Evolutionary conservation across 495 filamentous ascomycete genomes (phyloP), one percentile per base, ranked within the genome.

Genomic region (Penicillium lividum): DNA sequence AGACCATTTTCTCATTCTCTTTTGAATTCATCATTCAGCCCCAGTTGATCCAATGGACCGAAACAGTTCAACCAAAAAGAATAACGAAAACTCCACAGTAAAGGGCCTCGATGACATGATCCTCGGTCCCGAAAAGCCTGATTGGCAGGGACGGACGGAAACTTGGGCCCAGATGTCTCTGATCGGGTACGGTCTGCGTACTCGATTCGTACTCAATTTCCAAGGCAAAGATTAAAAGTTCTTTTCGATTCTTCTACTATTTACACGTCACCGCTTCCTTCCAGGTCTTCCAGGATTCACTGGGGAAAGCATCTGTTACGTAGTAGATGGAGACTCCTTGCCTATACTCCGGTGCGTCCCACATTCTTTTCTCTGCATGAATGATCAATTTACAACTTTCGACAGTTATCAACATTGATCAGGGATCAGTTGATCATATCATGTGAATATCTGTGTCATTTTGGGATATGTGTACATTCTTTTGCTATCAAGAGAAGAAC

Each of bases 71-170:
- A 28, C 28, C 27, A n/a, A 27, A 31, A 36, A 25, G 13, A 25
- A 43, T 13, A 5, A 53, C 29, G 9, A 29, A 42, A 9, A 30
- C 11, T 13, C 45, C 45, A 29, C 45, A 47, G 9, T 27, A 40
- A 29, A 43, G n/a, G 51, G 51, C 9, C 33, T 53, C 38, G 27
- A 53, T 53, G 51, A 53, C 51, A 53, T 53, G 51, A 53, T 53
- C 51, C 22, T 53, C 51, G 22, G 33, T 25, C 2, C 13, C 34
- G 28, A 4, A 28, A 18, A 27, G 34, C 28, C 34, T 53, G 51
- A 53, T 53, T 53, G 51, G 51, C 6, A 42, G 34, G 44, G 15
- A 49, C 46, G 11, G 22, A 30, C 11, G 31, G 28, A 43, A 25
- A 29, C 13, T 29, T 18, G 51, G 51, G 51, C 44, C 51, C 51